These are phyloP conservation scores for Immersiella caudata DNA, from an alignment of 495 filamentous ascomycete genomes.

Conservation along the genomic window DNA sequence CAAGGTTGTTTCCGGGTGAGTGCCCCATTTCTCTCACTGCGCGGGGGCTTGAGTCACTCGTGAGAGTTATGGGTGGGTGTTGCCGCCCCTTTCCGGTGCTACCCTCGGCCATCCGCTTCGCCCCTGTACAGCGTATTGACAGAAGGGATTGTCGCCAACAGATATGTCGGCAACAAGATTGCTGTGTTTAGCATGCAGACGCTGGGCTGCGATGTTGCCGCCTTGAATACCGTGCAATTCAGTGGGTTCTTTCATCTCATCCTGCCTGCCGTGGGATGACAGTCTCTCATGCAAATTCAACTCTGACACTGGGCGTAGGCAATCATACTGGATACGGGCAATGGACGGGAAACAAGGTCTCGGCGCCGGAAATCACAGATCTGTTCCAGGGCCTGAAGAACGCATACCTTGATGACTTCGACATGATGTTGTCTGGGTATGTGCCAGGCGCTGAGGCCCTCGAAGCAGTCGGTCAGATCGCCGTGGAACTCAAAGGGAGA, in stretches of 20 bases:
- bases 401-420: conserved; percentile 80
- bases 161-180: conserved; percentile 97
- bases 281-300: not conserved
- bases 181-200: conserved; percentile 90
- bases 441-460: conserved; percentile 82
- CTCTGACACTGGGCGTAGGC: conserved; percentile 52
- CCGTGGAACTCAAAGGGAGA: conserved; percentile 71
- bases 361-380: conserved; percentile 79
- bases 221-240: conserved; percentile 94
- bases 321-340: conserved; percentile 93
- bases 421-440: conserved; percentile 92
- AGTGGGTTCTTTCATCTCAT: conserved; percentile 53
- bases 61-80: not conserved
- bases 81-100: conserved; percentile 15
- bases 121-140: not conserved
- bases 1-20: conserved; percentile 81
- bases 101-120: not conserved
- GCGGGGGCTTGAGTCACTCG: conserved; percentile 1
- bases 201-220: conserved; percentile 88
- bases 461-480: conserved; percentile 81
- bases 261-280: not conserved
- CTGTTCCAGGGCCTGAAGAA: conserved; percentile 83
- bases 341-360: conserved; percentile 77
- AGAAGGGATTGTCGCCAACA: conserved; percentile 39
- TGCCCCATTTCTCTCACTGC: conserved; percentile 15